phyloP scores from a whole-genome alignment of 2,329 filamentous ascomycete species.

The Hypomyces rosellus region DNA sequence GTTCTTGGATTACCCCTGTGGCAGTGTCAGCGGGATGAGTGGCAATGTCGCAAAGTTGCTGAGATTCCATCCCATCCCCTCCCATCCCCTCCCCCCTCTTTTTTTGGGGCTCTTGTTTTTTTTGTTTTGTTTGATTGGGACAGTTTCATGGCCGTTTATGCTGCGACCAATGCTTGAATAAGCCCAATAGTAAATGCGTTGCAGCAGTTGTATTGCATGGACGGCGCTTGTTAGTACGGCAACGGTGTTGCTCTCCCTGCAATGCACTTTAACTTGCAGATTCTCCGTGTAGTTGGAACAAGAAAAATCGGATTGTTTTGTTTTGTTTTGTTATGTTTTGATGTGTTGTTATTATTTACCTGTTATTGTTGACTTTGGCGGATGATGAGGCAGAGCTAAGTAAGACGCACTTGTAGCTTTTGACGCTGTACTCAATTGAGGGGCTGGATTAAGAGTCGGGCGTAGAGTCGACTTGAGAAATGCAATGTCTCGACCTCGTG shows the following conservation, averaged over 20 bases:
- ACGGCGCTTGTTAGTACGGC: neutral
- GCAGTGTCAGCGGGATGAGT: neutral
- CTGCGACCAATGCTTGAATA: neutral
- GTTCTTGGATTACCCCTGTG: too few species aligned
- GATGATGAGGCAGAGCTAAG: too few species aligned
- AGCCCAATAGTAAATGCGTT: neutral
- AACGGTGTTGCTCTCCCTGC: neutral
- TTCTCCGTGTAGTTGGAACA: too few species aligned
- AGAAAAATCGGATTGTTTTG: too few species aligned
- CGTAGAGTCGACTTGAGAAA: slow-evolving; percentile 3
- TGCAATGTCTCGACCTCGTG: slow-evolving; percentile 15
- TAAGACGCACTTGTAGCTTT: too few species aligned
- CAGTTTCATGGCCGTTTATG: neutral
- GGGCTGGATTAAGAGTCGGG: neutral
- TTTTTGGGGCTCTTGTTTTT: neutral
- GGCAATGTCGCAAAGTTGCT: neutral
- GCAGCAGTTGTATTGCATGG: neutral
- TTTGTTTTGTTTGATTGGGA: neutral
- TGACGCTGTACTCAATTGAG: neutral
- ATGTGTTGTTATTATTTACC: too few species aligned
- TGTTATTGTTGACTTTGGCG: too few species aligned
- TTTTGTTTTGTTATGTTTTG: too few species aligned
- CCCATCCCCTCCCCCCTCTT: neutral
- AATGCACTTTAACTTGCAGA: too few species aligned
- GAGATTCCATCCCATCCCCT: neutral